Conservation (phyloP, 352 stramenopile genomes). For the Globisporangium barbulae region DNA sequence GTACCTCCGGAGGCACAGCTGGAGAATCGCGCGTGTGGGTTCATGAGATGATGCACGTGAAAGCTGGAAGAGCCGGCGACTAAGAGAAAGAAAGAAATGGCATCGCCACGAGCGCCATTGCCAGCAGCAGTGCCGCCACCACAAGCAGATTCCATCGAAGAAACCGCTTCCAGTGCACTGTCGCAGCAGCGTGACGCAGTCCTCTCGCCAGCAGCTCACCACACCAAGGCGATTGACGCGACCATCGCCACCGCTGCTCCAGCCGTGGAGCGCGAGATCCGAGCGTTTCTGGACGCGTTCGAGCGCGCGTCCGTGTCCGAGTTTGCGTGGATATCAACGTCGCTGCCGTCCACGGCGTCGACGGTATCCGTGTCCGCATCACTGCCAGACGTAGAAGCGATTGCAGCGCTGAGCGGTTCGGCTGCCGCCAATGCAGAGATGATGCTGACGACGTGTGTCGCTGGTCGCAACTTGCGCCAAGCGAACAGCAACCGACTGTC, state of each 20-base stretch:
- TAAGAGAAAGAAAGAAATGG: conserved; percentile 10
- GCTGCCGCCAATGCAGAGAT: neutral
- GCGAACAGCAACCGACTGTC: conserved; percentile 4
- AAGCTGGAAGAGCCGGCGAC: conserved; percentile 4
- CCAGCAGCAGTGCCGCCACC: neutral
- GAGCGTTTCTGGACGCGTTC: conserved; percentile 15
- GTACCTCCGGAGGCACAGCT: no score
- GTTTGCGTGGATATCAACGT: conserved; percentile 10
- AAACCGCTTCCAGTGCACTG: neutral
- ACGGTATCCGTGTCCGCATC: conserved; percentile 12
- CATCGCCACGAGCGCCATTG: neutral
- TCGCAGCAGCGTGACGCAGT: neutral
- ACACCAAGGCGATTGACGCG: neutral
- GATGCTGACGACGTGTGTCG: neutral
- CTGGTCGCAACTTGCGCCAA: neutral
- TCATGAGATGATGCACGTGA: no score
- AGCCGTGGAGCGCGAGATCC: conserved; percentile 8
- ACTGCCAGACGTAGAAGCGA: neutral
- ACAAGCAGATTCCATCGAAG: neutral
- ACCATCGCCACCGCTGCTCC: neutral
- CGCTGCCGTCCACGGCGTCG: conserved; percentile 8
- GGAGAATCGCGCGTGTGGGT: no score
- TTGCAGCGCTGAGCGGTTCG: neutral
- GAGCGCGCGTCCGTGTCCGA: conserved; percentile 11
- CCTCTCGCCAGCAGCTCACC: neutral